Conservation (phyloP, 495 filamentous ascomycete species). For the Terfezia claveryi region DNA sequence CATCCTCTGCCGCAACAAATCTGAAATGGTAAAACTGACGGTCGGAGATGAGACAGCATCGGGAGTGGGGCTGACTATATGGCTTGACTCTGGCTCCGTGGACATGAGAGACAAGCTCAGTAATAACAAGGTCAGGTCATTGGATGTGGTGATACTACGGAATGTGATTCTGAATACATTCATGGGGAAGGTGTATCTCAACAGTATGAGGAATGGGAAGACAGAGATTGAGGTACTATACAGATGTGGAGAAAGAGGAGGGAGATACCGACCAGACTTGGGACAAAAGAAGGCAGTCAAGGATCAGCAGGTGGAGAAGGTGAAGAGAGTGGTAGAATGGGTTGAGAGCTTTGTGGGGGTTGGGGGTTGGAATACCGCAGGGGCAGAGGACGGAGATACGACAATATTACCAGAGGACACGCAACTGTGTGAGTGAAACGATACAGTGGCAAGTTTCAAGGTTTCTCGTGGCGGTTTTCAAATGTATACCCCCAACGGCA, state of each 20-base stretch:
- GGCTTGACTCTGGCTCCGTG: not conserved
- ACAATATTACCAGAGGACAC: not conserved
- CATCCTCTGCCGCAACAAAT: constrained; percentile 19
- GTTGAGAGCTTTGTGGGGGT: constrained; percentile 44
- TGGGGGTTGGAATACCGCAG: constrained; percentile 5
- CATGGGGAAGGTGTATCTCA: constrained; percentile 40
- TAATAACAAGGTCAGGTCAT: constrained; percentile 30
- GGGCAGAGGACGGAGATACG: not conserved
- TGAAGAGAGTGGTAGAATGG: constrained; percentile 50
- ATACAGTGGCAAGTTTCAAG: too few species aligned
- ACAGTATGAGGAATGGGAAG: constrained; percentile 2
- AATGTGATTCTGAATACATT: constrained; percentile 60
- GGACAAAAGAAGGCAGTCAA: constrained; percentile 18
- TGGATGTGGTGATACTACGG: constrained; percentile 52
- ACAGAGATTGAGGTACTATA: constrained; percentile 44
- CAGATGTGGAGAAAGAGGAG: not conserved
- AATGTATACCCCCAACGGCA: too few species aligned
- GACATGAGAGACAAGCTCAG: not conserved
- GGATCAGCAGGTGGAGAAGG: constrained; percentile 37
- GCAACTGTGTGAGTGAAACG: not conserved
- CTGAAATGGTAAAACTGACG: constrained; percentile 32
- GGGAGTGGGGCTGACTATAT: not conserved
- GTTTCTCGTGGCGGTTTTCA: too few species aligned
- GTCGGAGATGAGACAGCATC: constrained; percentile 22
- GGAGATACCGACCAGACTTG: not conserved